Evolutionary conservation across 495 filamentous ascomycete genomes (phyloP).

Genomic region (Penicillium simplicissimum): DNA sequence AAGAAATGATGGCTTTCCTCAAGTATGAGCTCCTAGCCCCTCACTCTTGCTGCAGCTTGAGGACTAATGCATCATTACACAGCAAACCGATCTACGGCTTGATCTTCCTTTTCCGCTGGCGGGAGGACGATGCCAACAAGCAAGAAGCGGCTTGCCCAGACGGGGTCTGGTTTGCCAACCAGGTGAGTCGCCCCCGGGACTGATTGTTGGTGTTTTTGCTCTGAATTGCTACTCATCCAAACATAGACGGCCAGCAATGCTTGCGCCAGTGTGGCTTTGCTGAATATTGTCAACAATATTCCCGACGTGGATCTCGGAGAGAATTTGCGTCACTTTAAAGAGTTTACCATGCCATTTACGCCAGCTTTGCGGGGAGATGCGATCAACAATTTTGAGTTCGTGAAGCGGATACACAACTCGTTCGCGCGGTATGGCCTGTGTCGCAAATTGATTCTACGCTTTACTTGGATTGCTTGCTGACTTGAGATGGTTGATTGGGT

Average conservation of each 20-base stretch:
- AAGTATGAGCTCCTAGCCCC: constrained; percentile 47
- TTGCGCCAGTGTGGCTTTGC: constrained; percentile 83
- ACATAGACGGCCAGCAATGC: constrained; percentile 72
- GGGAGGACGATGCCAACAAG: constrained; percentile 58
- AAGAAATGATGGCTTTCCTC: constrained; percentile 62
- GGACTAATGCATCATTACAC: constrained; percentile 12
- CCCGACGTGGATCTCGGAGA: constrained; percentile 62
- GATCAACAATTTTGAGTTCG: constrained; percentile 71
- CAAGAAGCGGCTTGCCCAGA: constrained; percentile 62
- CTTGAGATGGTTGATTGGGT: not conserved
- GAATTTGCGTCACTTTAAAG: constrained; percentile 67
- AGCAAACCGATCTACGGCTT: constrained; percentile 77
- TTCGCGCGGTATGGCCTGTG: constrained; percentile 66
- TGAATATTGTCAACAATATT: constrained; percentile 91
- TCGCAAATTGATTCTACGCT: not conserved
- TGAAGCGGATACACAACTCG: constrained; percentile 82
- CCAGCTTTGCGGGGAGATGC: constrained; percentile 74
- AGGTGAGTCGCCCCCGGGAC: constrained; percentile 50
- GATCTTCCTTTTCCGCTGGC: constrained; percentile 79
- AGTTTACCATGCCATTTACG: constrained; percentile 64
- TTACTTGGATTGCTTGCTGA: not conserved
- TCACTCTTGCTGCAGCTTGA: not conserved
- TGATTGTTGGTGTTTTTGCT: not conserved
- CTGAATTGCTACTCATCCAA: constrained; percentile 11
- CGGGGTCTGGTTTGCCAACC: constrained; percentile 91